Conservation (phyloP, 2,329 filamentous ascomycete species). For the Fusarium verrucosum region DNA sequence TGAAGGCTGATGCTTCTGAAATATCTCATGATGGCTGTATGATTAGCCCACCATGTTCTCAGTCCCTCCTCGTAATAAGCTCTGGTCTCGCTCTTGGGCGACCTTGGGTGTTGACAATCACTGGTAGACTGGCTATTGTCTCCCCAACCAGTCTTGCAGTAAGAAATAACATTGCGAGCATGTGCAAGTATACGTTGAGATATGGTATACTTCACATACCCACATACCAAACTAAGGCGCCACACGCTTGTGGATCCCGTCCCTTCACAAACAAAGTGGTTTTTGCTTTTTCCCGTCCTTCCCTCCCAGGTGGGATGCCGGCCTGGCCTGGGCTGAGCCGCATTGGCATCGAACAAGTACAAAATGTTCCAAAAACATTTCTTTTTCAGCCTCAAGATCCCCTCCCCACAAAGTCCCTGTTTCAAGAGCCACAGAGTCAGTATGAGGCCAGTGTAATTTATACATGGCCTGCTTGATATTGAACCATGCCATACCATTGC, state of each 20-base stretch:
- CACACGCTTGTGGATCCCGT: slow-evolving; percentile 39
- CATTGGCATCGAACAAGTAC: slow-evolving; percentile 38
- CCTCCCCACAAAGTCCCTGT: slow-evolving; percentile 23
- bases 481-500: slow-evolving; percentile 2
- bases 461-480: slow-evolving; percentile 26
- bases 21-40: slow-evolving; percentile 24
- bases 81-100: background rate
- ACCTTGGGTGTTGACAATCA: background rate
- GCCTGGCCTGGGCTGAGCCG: slow-evolving; percentile 28
- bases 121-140: background rate
- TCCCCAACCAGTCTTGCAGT: background rate
- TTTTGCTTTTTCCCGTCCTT: slow-evolving; percentile 26
- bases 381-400: slow-evolving; percentile 41
- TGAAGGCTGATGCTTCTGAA: slow-evolving; percentile 4
- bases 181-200: slow-evolving; percentile 28
- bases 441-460: slow-evolving; percentile 8
- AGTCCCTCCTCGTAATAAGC: background rate
- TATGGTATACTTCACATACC: slow-evolving; percentile 31
- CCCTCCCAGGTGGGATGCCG: slow-evolving; percentile 24
- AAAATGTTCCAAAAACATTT: slow-evolving; percentile 27
- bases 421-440: background rate
- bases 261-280: slow-evolving; percentile 11
- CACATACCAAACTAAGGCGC: slow-evolving; percentile 34
- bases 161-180: slow-evolving; percentile 13
- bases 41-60: slow-evolving; percentile 8